Evolutionary conservation across 768 basidiomycete species (phyloP), one percentile per base, ranked within the genome.

Genomic region (Lactifluus pinguis): DNA sequence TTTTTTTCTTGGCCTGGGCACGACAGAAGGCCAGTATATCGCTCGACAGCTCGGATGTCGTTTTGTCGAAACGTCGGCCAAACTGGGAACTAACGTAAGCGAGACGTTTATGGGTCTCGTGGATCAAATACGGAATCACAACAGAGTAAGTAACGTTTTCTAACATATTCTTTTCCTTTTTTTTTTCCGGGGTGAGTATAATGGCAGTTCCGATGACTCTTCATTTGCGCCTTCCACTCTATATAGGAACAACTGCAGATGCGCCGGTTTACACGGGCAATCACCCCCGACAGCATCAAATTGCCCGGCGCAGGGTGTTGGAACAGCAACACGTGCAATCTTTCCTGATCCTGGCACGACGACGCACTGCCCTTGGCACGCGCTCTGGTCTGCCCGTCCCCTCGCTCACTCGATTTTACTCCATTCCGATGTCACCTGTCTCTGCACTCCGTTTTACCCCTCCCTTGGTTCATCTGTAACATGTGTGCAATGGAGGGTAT

Each of bases 31-130:
- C 5, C 89, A 91, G 54, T 91, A 92, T 67, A 83, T 98, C 53
- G 95, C 97, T 0, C 90, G 90, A 72, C 88, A 92, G 70, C 91
- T 94, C 69, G 87, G 87, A 49, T 94, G 92, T 77, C 89, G 86
- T 68, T 97, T 94, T 74, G 87, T 95, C 59, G 95, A 98, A 72
- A 95, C 93, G 1, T 98, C 95, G 1, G 95, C 94, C 51, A 97
- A 97, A 75, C 87, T 93, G 68, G 83, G 94, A 53, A 90, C 92
- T 75, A 97, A 97, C 68, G 94, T 98, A 56, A 93, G 95, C 66
- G 91, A 95, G 75, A 89, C 92, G 25, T 97, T 98, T 76, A 83
- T 81, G 68, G 86, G 87, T 62, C 87, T 98, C 66, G 93, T 98
- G 34, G 84, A 93, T 39, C 89, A 93, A 72, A 97, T 97, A 69